Percentiles rank a stretch among this genome's conserved stretches.
phyloP scores from a whole-genome alignment of 2,329 filamentous ascomycete species.

The Aspergillus fumigatiaffinis region DNA sequence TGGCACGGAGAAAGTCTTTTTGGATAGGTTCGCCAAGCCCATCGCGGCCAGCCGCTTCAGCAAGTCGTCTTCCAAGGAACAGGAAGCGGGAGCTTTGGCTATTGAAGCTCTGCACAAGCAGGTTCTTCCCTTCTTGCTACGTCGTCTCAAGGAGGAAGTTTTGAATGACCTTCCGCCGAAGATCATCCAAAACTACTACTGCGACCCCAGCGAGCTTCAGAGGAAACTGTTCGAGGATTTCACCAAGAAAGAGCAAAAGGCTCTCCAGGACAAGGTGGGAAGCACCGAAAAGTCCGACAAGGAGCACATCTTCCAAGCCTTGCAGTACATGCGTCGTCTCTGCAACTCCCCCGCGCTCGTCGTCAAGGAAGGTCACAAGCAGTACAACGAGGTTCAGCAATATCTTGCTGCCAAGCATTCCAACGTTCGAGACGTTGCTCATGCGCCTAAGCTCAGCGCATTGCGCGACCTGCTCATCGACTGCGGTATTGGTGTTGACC shows the following conservation, averaged over 20 bases:
- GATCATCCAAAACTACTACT: constrained; percentile 99
- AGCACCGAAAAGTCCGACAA: constrained; percentile 89
- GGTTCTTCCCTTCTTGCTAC: constrained; percentile 90
- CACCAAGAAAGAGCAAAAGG: constrained; percentile 85
- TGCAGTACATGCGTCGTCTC: constrained; percentile 99
- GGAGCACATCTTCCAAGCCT: constrained; percentile 96
- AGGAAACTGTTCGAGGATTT: constrained; percentile 96
- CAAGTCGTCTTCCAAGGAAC: constrained; percentile 97
- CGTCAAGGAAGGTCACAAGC: constrained; percentile 87
- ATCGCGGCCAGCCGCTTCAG: constrained; percentile 92
- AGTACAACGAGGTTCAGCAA: constrained; percentile 83
- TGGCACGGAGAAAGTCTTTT: constrained; percentile 92
- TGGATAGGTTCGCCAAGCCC: constrained; percentile 90
- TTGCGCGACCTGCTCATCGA: constrained; percentile 93
- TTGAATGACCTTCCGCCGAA: constrained; percentile 94
- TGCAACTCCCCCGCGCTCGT: constrained; percentile 97
- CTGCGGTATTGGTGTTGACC: constrained; percentile 86
- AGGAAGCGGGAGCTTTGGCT: constrained; percentile 91
- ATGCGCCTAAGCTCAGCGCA: constrained; percentile 89
- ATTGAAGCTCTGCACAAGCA: constrained; percentile 99
- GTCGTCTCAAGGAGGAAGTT: constrained; percentile 95
- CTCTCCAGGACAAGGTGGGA: constrained; percentile 77
- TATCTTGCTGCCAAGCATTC: constrained; percentile 75
- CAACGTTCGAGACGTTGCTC: constrained; percentile 74
- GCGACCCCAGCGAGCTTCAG: constrained; percentile 91